phyloP scores from a whole-genome alignment of 352 stramenopile genomes.

The Phytophthora parvispora region DNA sequence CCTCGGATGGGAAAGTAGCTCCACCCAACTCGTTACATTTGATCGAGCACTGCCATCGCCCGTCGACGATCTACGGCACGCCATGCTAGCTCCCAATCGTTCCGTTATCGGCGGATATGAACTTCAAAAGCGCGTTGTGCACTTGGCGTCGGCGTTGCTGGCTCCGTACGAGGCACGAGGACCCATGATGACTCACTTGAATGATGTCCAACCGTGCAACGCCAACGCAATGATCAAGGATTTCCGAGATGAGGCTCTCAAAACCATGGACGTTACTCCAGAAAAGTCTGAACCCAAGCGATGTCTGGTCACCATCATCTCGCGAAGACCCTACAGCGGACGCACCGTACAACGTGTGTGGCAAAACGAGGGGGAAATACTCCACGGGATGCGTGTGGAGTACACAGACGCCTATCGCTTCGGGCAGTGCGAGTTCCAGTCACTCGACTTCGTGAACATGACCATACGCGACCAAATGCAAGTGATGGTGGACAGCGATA shows the following conservation, averaged over 20 bases:
- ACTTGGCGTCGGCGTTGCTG: slow-evolving; percentile 38
- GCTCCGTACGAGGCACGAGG: slow-evolving; percentile 39
- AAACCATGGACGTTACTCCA: slow-evolving; percentile 15
- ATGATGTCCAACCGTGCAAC: slow-evolving; percentile 46
- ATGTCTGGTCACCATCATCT: slow-evolving; percentile 54
- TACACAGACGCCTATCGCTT: slow-evolving; percentile 32
- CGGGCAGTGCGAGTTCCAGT: slow-evolving; percentile 40
- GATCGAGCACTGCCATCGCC: slow-evolving; percentile 33
- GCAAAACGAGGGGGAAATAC: slow-evolving; percentile 56
- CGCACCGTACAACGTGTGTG: slow-evolving; percentile 56
- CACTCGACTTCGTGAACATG: slow-evolving; percentile 60
- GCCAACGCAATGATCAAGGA: slow-evolving; percentile 8
- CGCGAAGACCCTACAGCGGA: slow-evolving; percentile 45
- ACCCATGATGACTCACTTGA: slow-evolving; percentile 49
- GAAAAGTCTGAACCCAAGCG: not conserved
- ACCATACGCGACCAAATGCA: slow-evolving; percentile 51
- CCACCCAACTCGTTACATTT: slow-evolving; percentile 23
- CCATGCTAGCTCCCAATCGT: slow-evolving; percentile 12
- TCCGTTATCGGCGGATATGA: slow-evolving; percentile 18
- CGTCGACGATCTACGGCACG: slow-evolving; percentile 1
- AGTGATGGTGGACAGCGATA: slow-evolving; percentile 56
- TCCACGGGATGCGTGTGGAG: slow-evolving; percentile 33
- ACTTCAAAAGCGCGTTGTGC: slow-evolving; percentile 15
- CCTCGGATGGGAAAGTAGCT: slow-evolving; percentile 11
- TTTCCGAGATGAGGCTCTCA: slow-evolving; percentile 23